Conservation (phyloP, 2,329 filamentous ascomycete genomes). For the Diaporthe amygdali region DNA sequence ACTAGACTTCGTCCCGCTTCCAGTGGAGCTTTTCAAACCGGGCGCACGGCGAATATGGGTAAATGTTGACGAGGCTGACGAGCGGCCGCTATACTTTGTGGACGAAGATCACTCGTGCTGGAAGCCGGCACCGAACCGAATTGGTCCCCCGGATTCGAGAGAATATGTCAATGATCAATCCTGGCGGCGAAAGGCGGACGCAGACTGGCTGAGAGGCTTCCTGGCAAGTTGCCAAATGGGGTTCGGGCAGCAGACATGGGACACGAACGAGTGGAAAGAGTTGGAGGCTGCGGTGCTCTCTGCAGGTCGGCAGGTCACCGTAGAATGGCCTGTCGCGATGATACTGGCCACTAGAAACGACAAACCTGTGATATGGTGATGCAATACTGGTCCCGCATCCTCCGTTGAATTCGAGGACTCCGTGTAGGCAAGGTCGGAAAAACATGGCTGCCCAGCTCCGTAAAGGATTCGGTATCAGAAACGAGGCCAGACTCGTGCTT, state of each 20-base stretch:
- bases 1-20: constrained; percentile 26
- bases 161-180: constrained; percentile 9
- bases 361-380: constrained; percentile 4
- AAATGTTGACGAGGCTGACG: constrained; percentile 11
- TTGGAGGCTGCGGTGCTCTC: constrained; percentile 25
- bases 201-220: constrained; percentile 28
- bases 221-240: constrained; percentile 28
- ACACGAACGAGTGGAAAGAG: constrained; percentile 24
- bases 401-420: not conserved
- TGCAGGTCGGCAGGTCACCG: constrained; percentile 13
- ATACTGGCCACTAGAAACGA: constrained; percentile 26
- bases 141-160: constrained; percentile 1
- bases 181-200: constrained; percentile 28
- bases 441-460: not conserved
- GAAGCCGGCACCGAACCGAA: constrained; percentile 2
- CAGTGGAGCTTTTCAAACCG: constrained; percentile 23
- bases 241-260: constrained; percentile 28
- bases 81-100: constrained; percentile 25
- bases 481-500: too few species aligned
- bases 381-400: not conserved
- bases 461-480: too few species aligned
- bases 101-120: constrained; percentile 22
- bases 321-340: constrained; percentile 29
- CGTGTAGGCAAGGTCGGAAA: not conserved
- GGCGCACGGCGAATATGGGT: constrained; percentile 24